Evolutionary conservation across 2,329 filamentous ascomycete species (phyloP).

Genomic region (Graphilbum ipis-grandicollis): DNA sequence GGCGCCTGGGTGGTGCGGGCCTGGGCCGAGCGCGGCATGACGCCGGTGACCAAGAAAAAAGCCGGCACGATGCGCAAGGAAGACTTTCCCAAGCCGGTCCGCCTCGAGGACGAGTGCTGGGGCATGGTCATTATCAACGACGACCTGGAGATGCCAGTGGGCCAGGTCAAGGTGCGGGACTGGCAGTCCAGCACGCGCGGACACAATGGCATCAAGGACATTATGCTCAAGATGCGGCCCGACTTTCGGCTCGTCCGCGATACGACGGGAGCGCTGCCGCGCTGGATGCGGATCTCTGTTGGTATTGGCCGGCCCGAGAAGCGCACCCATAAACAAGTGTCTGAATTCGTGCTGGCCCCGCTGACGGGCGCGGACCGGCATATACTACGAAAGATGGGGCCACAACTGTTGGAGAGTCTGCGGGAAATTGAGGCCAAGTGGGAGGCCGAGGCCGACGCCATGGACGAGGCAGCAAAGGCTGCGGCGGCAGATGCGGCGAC

Average conservation of each 20-base stretch:
- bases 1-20: slow-evolving; percentile 52
- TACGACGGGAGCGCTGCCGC: slow-evolving; percentile 14
- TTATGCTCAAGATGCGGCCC: slow-evolving; percentile 31
- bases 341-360: slow-evolving; percentile 53
- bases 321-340: slow-evolving; percentile 49
- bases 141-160: slow-evolving; percentile 60
- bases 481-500: no score
- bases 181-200: slow-evolving; percentile 49
- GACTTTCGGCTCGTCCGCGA: slow-evolving; percentile 19
- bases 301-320: slow-evolving; percentile 73
- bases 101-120: background rate
- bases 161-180: slow-evolving; percentile 44
- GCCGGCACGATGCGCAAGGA: no score
- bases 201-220: slow-evolving; percentile 60
- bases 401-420: slow-evolving; percentile 32
- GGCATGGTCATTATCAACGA: slow-evolving; percentile 70
- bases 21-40: slow-evolving; percentile 45
- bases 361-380: no score
- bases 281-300: slow-evolving; percentile 50
- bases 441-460: slow-evolving; percentile 9
- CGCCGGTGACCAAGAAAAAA: no score
- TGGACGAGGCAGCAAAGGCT: no score
- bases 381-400: no score
- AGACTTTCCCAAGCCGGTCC: no score
- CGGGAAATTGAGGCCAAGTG: slow-evolving; percentile 25